Percentiles rank a stretch among this genome's conserved stretches.
Conservation (phyloP, 2,329 filamentous ascomycete genomes). For the Pseudogymnoascus sp. region DNA sequence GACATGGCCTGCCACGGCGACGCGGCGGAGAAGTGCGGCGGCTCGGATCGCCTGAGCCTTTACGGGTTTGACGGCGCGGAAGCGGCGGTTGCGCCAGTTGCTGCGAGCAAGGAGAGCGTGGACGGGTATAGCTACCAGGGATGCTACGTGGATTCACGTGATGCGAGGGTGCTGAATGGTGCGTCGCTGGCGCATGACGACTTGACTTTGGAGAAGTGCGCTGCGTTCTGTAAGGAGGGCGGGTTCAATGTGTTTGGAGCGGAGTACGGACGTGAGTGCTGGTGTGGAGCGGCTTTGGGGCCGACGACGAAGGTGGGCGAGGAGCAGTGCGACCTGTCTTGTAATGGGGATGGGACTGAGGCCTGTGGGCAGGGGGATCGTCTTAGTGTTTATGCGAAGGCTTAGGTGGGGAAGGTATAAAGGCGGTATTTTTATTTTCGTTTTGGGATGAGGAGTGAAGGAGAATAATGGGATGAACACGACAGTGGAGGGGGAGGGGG, state of each 20-base stretch:
- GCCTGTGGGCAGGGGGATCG: neutral
- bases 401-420: neutral
- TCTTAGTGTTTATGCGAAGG: neutral
- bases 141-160: neutral
- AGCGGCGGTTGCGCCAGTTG: neutral
- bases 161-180: neutral
- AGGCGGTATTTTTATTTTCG: neutral
- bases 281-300: neutral
- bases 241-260: neutral
- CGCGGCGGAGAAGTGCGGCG: slow-evolving; percentile 13
- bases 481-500: neutral
- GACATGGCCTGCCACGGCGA: slow-evolving; percentile 14
- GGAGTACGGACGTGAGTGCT: neutral
- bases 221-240: neutral
- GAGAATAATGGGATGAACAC: neutral
- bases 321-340: neutral
- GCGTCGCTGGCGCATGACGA: neutral
- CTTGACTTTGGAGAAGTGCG: neutral
- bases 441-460: neutral
- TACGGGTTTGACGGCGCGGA: neutral
- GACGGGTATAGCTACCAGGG: neutral
- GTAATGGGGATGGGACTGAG: neutral
- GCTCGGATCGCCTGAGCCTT: slow-evolving; percentile 10
- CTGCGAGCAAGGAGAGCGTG: neutral
- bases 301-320: neutral